Conservation (phyloP, 495 filamentous ascomycete genomes). For the Penicillium bialowiezense region DNA sequence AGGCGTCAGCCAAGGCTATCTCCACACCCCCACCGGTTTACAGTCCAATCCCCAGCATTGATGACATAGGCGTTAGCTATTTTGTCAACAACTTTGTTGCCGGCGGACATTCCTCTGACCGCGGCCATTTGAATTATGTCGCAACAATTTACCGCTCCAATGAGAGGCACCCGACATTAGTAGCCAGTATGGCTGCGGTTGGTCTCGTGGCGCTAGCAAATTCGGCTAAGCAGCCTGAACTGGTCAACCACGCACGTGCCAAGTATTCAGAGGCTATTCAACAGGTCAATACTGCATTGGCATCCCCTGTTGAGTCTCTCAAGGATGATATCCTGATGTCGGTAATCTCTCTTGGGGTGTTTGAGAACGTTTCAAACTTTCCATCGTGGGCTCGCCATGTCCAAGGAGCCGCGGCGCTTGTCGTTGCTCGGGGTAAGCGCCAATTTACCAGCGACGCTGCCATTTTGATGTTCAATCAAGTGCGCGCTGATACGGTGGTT, state of each 20-base stretch:
- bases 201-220: conserved; percentile 43
- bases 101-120: conserved; percentile 16
- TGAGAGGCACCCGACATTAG: conserved; percentile 31
- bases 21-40: conserved; percentile 1
- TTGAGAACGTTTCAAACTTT: conserved; percentile 49
- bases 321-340: conserved; percentile 59
- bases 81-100: conserved; percentile 37
- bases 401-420: conserved; percentile 50
- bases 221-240: conserved; percentile 25
- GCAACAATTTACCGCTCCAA: conserved; percentile 18
- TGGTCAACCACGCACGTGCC: conserved; percentile 32
- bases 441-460: conserved; percentile 49
- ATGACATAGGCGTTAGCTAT: conserved; percentile 31
- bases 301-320: conserved; percentile 47
- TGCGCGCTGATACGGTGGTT: conserved; percentile 33
- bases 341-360: conserved; percentile 58
- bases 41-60: conserved; percentile 11
- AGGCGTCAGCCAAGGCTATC: background rate
- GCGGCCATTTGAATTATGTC: conserved; percentile 35
- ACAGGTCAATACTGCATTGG: conserved; percentile 47
- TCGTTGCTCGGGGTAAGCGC: conserved; percentile 43
- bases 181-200: conserved; percentile 42
- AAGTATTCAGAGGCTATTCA: conserved; percentile 42
- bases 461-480: conserved; percentile 53
- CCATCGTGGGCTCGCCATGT: conserved; percentile 51